Evolutionary conservation across 768 basidiomycete species (phyloP), one percentile per base, ranked within the genome.

Genomic region (Tulasnella sp.): DNA sequence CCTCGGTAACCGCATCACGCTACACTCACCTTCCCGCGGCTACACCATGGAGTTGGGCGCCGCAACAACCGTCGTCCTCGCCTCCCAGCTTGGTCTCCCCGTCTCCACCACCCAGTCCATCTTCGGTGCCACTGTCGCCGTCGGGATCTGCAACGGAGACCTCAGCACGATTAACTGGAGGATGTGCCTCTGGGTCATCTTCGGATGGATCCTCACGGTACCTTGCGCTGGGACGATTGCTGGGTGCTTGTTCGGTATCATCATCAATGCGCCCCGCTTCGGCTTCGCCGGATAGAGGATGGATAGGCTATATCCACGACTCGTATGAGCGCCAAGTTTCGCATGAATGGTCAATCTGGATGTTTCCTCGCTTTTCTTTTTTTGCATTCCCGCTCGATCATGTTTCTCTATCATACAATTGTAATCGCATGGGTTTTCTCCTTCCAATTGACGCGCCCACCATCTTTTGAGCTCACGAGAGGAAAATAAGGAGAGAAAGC

Each of bases 21-120:
- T 85, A 39, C 82, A 84, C 79, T 85, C 85, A 0, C 86, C 86
- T 1, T 85, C 84, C 3, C 84, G 86, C 69, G 86, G 86, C 6
- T 85, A 83, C 80, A 83, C 84, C 11, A 87, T 87, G 86, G 86
- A 86, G 79, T 81, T 87, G 77, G 85, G 85, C 18, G 84, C 85
- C 15, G 82, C 85, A 61, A 83, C 86, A 80, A 86, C 86, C 39
- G 86, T 87, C 77, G 82, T 87, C 61, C 82, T 86, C 75, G 85
- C 85, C 44, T 85, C 85, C 16, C 85, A 84, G 69, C 84, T 80
- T 79, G 83, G 81, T 26, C 79, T 85, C 20, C 85, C 85, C 11
- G 83, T 85, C 44, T 83, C 82, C 3, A 83, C 84, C 0, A 85
- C 85, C 26, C 84, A 84, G 85, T 85, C 85, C 79, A 84, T 84